Conservation (phyloP, 495 filamentous ascomycete species). For the Lasiosphaeria miniovina region DNA sequence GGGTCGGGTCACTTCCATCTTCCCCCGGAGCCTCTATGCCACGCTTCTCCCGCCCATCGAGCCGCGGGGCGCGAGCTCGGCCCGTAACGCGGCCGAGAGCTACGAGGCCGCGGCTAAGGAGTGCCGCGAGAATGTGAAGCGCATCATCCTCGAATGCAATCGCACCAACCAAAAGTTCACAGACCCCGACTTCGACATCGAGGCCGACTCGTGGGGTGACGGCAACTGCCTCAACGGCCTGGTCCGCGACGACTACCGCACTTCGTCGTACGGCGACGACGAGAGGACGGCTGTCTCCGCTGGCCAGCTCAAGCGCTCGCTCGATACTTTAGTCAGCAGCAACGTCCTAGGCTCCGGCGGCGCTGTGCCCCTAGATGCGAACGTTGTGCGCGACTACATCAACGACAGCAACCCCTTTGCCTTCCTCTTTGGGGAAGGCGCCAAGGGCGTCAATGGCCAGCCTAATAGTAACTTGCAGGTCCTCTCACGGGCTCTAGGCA, state of each 20-base stretch:
- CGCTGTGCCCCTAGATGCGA: conserved; percentile 37
- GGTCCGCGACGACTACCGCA: conserved; percentile 7
- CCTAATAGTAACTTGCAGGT: conserved; percentile 28
- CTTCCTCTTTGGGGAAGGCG: neutral
- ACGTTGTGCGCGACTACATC: conserved; percentile 41
- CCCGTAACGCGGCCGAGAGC: conserved; percentile 38
- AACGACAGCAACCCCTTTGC: conserved; percentile 7
- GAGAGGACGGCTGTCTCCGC: conserved; percentile 4
- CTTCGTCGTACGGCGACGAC: neutral
- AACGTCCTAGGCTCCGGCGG: conserved; percentile 9
- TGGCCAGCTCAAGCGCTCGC: conserved; percentile 11
- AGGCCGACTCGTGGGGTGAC: conserved; percentile 54
- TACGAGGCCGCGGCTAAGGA: conserved; percentile 63
- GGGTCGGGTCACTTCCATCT: conserved; percentile 32
- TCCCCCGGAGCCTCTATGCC: conserved; percentile 29
- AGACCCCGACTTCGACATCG: conserved; percentile 75
- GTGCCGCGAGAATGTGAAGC: conserved; percentile 63
- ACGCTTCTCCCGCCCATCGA: conserved; percentile 26
- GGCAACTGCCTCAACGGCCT: conserved; percentile 30
- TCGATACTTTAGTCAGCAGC: conserved; percentile 13
- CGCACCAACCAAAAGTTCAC: conserved; percentile 75
- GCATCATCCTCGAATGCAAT: conserved; percentile 68
- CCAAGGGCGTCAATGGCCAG: conserved; percentile 14
- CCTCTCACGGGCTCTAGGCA: neutral
- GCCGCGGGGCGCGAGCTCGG: conserved; percentile 19